Evolutionary conservation across 345 rosid genomes (phyloP), one percentile per base, ranked within the genome.

Genomic region (Hypericum perforatum): DNA sequence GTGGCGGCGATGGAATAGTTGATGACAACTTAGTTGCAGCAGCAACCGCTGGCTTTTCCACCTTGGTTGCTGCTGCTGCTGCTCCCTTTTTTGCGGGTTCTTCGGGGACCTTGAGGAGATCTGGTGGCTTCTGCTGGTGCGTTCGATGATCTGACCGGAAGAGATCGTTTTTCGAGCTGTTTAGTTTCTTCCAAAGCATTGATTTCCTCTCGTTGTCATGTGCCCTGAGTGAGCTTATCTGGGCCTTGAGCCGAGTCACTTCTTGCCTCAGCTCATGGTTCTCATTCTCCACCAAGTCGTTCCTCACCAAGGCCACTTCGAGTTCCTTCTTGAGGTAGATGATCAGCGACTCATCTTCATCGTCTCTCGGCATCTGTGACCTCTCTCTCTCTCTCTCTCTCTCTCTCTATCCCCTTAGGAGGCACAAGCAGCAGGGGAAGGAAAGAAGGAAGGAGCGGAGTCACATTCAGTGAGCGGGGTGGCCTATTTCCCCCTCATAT

Each of bases 121-220:
- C 80, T 45, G 71, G 22, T 8, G 64, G 64, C 62, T 78, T 89
- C 78, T 68, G 72, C 39, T 42, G 78, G 53, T 7, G 54, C 63
- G 6, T 22, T 22, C 1, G 32, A 22, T 22, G 32, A 22, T 72
- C 73, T 22, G 59, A 36, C 66, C 73, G 58, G 56, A 49, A 40
- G 16, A 49, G 57, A 11, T 83, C 88, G 13, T 63, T 68, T 38
- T 22, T 22, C 32, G 85, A 58, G 65, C 63, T 82, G 65, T 91
- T 95, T 53, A 87, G 62, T 73, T 87, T 87, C 82, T 91, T 87
- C 98, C 96, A 85, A 9, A 85, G 84, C 71, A 79, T 63, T 43
- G 92, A 74, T 74, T 80, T 85, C 59, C 96, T 81, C 74, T 85
- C 98, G 48, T 79, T 82, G 46, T 83, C 98, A 52, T 81, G 88